Conservation (phyloP, 345 rosid species). For the Kernera saxatilis region DNA sequence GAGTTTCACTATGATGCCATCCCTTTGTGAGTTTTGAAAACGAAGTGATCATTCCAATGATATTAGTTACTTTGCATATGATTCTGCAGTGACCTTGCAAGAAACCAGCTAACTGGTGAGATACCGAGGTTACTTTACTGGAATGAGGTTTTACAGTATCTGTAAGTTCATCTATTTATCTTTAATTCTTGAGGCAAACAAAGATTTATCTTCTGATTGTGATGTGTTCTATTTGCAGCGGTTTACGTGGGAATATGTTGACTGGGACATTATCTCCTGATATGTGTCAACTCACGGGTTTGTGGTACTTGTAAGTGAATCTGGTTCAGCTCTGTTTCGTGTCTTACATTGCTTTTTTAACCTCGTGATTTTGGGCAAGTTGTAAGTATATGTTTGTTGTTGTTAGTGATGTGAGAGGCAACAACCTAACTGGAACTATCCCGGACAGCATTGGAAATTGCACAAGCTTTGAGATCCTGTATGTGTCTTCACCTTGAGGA, state of each 20-base stretch:
- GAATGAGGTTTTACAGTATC: slow-evolving; percentile 95
- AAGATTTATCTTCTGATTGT: neutral
- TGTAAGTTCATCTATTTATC: slow-evolving; percentile 43
- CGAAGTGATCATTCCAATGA: neutral
- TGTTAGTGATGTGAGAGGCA: slow-evolving; percentile 88
- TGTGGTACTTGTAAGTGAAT: slow-evolving; percentile 90
- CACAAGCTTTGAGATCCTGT: slow-evolving; percentile 94
- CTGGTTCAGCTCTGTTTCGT: neutral
- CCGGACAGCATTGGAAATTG: slow-evolving; percentile 92
- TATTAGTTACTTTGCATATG: neutral
- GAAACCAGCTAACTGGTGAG: slow-evolving; percentile 77
- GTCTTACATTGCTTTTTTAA: neutral
- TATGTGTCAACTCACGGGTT: slow-evolving; percentile 87
- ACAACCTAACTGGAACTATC: slow-evolving; percentile 69
- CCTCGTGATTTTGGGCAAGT: neutral
- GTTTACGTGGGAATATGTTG: slow-evolving; percentile 72
- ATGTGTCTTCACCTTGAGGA: slow-evolving; percentile 23
- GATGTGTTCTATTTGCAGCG: slow-evolving; percentile 36
- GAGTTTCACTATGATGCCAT: slow-evolving; percentile 20
- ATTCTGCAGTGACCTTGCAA: slow-evolving; percentile 69
- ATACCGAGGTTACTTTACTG: slow-evolving; percentile 88
- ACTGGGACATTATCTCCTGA: slow-evolving; percentile 82
- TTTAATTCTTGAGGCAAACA: neutral
- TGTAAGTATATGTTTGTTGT: neutral
- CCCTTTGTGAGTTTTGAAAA: neutral